A percentile compares a stretch with the other conserved stretches of the same genome.
These are phyloP conservation scores for Guadua angustifolia DNA, from an alignment of 176 grass and related monocot species.

Conservation along the genomic window DNA sequence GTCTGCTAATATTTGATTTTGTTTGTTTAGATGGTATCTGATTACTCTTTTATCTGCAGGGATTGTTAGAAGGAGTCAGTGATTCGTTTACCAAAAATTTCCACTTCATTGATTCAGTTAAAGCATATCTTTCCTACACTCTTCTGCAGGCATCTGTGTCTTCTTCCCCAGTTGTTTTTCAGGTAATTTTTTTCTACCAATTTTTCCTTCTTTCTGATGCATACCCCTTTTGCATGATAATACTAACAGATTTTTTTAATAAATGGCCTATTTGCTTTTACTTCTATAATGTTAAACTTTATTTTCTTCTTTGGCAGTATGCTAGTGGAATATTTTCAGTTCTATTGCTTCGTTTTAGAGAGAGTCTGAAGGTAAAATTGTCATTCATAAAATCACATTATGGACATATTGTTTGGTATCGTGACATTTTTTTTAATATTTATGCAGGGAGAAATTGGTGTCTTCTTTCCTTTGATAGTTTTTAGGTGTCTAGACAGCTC, in stretches of 20 bases:
- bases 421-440: constrained; percentile 15
- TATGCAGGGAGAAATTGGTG: constrained; percentile 97
- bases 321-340: constrained; percentile 95
- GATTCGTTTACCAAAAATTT: constrained; percentile 93
- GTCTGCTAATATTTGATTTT: constrained; percentile 45
- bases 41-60: constrained; percentile 54
- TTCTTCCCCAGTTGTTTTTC: constrained; percentile 91
- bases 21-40: constrained; percentile 47
- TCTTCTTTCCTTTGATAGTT: constrained; percentile 98
- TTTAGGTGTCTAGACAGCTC: constrained; percentile 92
- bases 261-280: background rate
- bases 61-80: constrained; percentile 95
- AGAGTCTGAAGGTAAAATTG: constrained; percentile 88
- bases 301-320: constrained; percentile 71
- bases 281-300: constrained; percentile 32
- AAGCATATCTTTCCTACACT: constrained; percentile 98
- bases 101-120: constrained; percentile 99
- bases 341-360: constrained; percentile 94
- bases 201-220: constrained; percentile 30
- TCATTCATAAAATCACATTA: constrained; percentile 25
- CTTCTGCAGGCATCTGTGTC: constrained; percentile 87
- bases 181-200: constrained; percentile 54
- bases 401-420: constrained; percentile 27
- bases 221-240: constrained; percentile 29
- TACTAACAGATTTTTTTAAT: constrained; percentile 28